Evolutionary conservation across 2,329 filamentous ascomycete genomes (phyloP), one percentile per base, ranked within the genome.

Genomic region (Stachybotrys chartarum): DNA sequence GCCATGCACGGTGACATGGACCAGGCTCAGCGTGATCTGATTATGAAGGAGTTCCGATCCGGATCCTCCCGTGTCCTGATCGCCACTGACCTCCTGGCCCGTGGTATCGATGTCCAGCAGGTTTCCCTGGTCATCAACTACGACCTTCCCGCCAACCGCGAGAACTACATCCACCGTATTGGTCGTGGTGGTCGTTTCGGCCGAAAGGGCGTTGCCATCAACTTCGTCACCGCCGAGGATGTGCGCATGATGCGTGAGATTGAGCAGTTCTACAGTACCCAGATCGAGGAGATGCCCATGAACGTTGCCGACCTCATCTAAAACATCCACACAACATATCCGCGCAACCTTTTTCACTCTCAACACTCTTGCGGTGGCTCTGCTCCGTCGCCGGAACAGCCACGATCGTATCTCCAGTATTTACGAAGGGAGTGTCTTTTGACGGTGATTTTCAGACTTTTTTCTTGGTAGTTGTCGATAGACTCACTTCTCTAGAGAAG

Each of bases 251-350:
- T 99, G 90, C 87, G 94, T 75, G 94, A 99, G 79, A 99, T 99
- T 68, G 94, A 99, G 78, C 91, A 97, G 81, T 99, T 97, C 85
- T 99, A 99, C 88, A 96, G 91, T 85, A 99, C 94, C 76, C 94
- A 99, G 82, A 97, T 99, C 66, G 94, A 99, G 81, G 94, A 99
- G 85, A 99, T 99, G 94, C 94, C 94, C 72, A 97, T 99, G 94
- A 88, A 88, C 77, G 85, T 88, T 67, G 85, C 85, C 66, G 85
- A 88, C 68, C 84, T 88, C 66, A 88, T 88, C 75, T 88, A 86
- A 84, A 61, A 66, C 66, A 10, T 42, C 8, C 35, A 42, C 35
- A 42, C 3, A 42, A 42, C 35, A 14, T 6, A 42, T 6, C 35
- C 35, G 24, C 24, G 24, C 24, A 24, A 24, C 24, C 24, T 24